Base-by-base conservation (phyloP, 2,329 filamentous ascomycete genomes). In the Calcarisporium arbuscula region DNA sequence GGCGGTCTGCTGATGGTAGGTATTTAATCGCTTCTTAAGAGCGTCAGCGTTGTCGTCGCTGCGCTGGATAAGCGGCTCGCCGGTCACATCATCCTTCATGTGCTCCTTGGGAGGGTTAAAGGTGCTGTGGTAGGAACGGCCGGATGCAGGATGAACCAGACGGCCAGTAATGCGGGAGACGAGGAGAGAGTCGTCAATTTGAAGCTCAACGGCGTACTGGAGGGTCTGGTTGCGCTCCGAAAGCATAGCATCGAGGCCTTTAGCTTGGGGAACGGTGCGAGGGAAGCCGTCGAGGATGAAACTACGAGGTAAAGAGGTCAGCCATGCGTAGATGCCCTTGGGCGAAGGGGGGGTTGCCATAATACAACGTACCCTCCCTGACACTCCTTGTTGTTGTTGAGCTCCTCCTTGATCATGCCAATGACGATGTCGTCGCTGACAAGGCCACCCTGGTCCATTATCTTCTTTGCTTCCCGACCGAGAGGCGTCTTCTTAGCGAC, bases 261-360 rank as follows among this genome's bases (percentile, higher is more conserved):
- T 82, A 42, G 92, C 92, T 67, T 98, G 92, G 39, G 86, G 80
- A 34, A 98, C 90, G 39, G 92, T 98, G 56, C 92, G 86, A 38
- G 92, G 92, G 76, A 98, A 98, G 48, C 92, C 92, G 61, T 98
- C 92, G 52, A 98, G 85, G 58, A 98, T 98, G 74, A 98, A 98
- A 51, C 90, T 95, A 52, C 28, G 28, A 31, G 36, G 33, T 14
- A 47, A 17, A 30, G 21, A 19, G 17, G 27, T n/a, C 17, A 29
- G 16, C 18, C 25, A 11, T 14, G 18, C 25, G 19, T 27, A 28
- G 15, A 8, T 7, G 11, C 8, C 15, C n/a, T 38, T 14, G 28
- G 25, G 28, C 27, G 35, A 38, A 36, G 32, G n/a, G 25, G 18
- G 10, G 21, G 28, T 17, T 12, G 17, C 32, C 30, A 31, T 30